A percentile compares a stretch with the other conserved stretches of the same genome.
These are phyloP conservation scores for Cytidiella melzeri DNA, from an alignment of 768 basidiomycete genomes.

Conservation along the genomic window DNA sequence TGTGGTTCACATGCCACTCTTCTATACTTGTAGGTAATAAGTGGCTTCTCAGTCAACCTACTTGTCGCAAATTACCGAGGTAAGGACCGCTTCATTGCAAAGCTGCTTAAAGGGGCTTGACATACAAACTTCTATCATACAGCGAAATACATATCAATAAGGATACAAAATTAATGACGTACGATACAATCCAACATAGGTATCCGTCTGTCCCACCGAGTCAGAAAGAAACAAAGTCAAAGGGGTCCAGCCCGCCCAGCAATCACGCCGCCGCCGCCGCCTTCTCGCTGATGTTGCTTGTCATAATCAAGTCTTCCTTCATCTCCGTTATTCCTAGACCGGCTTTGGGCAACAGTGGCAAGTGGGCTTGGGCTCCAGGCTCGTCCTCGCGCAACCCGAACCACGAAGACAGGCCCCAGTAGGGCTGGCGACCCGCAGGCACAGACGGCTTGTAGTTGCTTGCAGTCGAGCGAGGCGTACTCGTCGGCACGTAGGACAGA, in stretches of 20 bases:
- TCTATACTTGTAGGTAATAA: too few relatives aligned
- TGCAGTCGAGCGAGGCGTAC: background rate
- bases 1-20: too few relatives aligned
- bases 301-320: background rate
- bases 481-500: background rate
- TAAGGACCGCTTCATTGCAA: too few relatives aligned
- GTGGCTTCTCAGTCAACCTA: too few relatives aligned
- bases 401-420: background rate
- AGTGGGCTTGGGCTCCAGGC: background rate
- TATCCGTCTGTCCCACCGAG: too few relatives aligned
- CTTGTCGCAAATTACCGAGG: too few relatives aligned
- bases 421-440: background rate
- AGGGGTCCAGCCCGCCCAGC: too few relatives aligned
- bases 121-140: too few relatives aligned
- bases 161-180: background rate
- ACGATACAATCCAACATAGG: background rate
- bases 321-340: background rate
- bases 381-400: background rate
- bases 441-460: background rate
- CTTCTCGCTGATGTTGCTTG: background rate
- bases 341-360: too few relatives aligned
- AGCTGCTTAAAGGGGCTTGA: too few relatives aligned
- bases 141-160: background rate
- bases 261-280: too few relatives aligned
- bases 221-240: too few relatives aligned